phyloP scores from a whole-genome alignment of 805 yeast species.

The Ogataea dorogensis region DNA sequence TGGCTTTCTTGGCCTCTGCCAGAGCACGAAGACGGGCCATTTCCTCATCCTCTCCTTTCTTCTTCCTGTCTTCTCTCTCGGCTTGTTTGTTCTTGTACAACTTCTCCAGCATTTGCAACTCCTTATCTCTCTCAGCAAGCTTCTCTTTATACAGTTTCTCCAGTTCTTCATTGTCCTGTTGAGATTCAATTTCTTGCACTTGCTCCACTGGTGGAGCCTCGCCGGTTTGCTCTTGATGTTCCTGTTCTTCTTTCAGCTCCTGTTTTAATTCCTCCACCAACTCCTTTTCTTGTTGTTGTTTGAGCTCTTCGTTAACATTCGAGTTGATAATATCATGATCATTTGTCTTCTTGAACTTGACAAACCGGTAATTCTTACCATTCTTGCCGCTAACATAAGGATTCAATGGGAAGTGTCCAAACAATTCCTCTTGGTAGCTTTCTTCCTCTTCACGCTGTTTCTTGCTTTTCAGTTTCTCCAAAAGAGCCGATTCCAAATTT shows the following conservation, averaged over 20 bases:
- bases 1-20: constrained; percentile 27
- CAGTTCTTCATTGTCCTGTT: constrained; percentile 16
- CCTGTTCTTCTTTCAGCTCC: constrained; percentile 13
- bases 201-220: constrained; percentile 8
- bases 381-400: constrained; percentile 31
- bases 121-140: constrained; percentile 28
- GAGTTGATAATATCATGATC: constrained; percentile 28
- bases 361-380: constrained; percentile 33
- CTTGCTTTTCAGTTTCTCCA: constrained; percentile 14
- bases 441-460: constrained; percentile 12
- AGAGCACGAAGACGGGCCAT: constrained; percentile 32
- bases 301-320: constrained; percentile 25
- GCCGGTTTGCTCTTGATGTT: constrained; percentile 5
- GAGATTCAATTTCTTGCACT: constrained; percentile 7
- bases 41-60: constrained; percentile 26
- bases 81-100: constrained; percentile 19
- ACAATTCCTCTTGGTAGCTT: constrained; percentile 25
- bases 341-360: constrained; percentile 31
- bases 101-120: constrained; percentile 26
- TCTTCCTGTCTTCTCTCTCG: constrained; percentile 14
- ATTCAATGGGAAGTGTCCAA: constrained; percentile 32
- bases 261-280: constrained; percentile 17
- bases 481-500: constrained; percentile 17
- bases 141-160: constrained; percentile 17
- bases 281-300: constrained; percentile 21